phyloP scores from a whole-genome alignment of 768 basidiomycete species.

The Gymnopilus junonius region DNA sequence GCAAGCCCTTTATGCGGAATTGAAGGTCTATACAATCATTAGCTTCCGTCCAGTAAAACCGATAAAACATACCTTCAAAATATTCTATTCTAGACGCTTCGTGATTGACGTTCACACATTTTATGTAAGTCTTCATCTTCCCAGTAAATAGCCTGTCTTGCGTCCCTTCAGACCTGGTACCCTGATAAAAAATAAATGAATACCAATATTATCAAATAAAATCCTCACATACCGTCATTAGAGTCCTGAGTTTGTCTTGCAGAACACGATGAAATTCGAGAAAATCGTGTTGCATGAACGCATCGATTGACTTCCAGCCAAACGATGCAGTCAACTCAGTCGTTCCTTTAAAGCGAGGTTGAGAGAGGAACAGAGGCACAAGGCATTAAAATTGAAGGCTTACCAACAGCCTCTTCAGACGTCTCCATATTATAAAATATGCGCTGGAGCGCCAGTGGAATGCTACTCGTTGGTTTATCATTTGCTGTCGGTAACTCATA shows the following conservation, averaged over 20 bases:
- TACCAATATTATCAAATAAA: not conserved
- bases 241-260: constrained; percentile 94
- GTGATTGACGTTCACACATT: constrained; percentile 97
- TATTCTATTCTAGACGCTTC: constrained; percentile 95
- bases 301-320: constrained; percentile 99
- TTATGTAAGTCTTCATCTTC: constrained; percentile 99
- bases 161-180: constrained; percentile 94
- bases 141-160: constrained; percentile 94
- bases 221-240: constrained; percentile 84
- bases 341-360: constrained; percentile 62
- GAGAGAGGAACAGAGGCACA: not conserved
- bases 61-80: constrained; percentile 76
- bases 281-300: constrained; percentile 98
- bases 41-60: not conserved
- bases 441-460: constrained; percentile 91
- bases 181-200: constrained; percentile 46
- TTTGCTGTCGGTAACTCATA: constrained; percentile 99
- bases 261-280: constrained; percentile 99
- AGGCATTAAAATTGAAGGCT: constrained; percentile 28
- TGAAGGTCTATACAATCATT: constrained; percentile 76
- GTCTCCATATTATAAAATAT: constrained; percentile 98
- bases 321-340: constrained; percentile 98
- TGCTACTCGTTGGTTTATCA: constrained; percentile 91
- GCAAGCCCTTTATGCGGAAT: constrained; percentile 98
- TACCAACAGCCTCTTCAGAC: constrained; percentile 96